phyloP scores from a whole-genome alignment of 169 alveolate species.

The Plasmodium inui region DNA sequence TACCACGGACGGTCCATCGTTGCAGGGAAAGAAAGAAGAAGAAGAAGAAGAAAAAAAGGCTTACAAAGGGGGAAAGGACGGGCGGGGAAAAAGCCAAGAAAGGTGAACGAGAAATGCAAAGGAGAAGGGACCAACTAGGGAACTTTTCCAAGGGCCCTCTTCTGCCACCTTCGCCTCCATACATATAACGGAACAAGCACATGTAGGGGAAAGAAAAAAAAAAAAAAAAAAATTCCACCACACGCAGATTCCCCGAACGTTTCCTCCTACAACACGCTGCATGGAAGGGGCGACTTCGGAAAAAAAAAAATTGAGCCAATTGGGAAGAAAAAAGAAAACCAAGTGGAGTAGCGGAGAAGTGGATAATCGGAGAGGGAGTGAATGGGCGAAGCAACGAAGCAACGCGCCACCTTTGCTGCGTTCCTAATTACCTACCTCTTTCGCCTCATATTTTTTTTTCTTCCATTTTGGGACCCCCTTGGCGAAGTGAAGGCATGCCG shows the following conservation, averaged over 20 bases:
- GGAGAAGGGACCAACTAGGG: not conserved
- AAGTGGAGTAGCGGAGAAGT: not conserved
- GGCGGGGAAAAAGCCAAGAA: not conserved
- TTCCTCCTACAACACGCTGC: not conserved
- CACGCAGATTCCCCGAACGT: not conserved
- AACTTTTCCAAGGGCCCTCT: not conserved
- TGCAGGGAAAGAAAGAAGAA: not conserved
- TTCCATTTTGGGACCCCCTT: not conserved
- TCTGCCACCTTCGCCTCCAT: not conserved
- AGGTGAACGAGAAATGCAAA: not conserved
- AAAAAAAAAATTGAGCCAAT: not conserved
- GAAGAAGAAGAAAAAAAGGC: not conserved
- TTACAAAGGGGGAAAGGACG: not conserved
- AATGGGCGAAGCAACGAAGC: not conserved
- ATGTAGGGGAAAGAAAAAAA: not conserved
- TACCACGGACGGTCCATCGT: not conserved
- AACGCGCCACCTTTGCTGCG: not conserved
- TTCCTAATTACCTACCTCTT: not conserved
- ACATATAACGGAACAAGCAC: not conserved
- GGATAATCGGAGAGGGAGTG: not conserved
- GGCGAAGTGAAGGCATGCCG: not conserved
- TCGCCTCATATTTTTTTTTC: not conserved
- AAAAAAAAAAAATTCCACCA: not conserved
- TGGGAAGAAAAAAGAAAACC: not conserved
- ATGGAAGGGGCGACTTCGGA: not conserved